Percentiles rank a stretch among this genome's conserved stretches.
phyloP scores from a whole-genome alignment of 371 early-diverging fungal genomes.

The Dichotomocladium elegans region DNA sequence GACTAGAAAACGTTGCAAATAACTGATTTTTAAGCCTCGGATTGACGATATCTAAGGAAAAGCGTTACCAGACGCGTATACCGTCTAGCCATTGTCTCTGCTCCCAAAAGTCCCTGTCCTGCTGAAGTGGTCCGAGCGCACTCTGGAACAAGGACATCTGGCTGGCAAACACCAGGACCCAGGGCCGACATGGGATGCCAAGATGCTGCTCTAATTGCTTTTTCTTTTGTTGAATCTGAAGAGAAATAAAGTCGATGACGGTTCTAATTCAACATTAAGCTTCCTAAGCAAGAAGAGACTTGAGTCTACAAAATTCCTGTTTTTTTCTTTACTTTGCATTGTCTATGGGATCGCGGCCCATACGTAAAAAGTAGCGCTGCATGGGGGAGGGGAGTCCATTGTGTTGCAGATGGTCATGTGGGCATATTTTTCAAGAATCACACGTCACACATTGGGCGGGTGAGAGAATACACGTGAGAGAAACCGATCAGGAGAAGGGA shows the following conservation, averaged over 20 bases:
- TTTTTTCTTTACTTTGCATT: slow-evolving; percentile 13
- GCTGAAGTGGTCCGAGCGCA: too few species aligned
- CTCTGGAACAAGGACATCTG: too few species aligned
- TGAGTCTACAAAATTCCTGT: too few species aligned
- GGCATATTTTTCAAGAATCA: too few species aligned
- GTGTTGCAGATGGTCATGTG: too few species aligned
- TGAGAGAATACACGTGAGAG: too few species aligned
- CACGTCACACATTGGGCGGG: too few species aligned
- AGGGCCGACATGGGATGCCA: slow-evolving; percentile 7
- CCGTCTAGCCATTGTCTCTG: slow-evolving; percentile 7
- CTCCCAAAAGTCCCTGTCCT: too few species aligned
- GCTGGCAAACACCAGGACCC: slow-evolving; percentile 6
- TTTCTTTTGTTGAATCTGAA: slow-evolving; percentile 7
- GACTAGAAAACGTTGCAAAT: too few species aligned
- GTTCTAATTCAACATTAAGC: background rate
- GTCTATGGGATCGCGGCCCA: slow-evolving; percentile 5
- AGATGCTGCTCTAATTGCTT: background rate
- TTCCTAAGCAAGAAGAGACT: too few species aligned
- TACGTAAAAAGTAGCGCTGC: slow-evolving; percentile 11
- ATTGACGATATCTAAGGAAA: background rate
- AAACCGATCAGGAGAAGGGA: too few species aligned
- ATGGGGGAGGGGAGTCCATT: too few species aligned
- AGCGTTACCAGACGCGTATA: slow-evolving; percentile 11
- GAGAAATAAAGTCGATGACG: slow-evolving; percentile 3
- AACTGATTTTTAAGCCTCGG: background rate